Base-by-base conservation (phyloP, 2,329 filamentous ascomycete species). In the Bipolaris oryzae region DNA sequence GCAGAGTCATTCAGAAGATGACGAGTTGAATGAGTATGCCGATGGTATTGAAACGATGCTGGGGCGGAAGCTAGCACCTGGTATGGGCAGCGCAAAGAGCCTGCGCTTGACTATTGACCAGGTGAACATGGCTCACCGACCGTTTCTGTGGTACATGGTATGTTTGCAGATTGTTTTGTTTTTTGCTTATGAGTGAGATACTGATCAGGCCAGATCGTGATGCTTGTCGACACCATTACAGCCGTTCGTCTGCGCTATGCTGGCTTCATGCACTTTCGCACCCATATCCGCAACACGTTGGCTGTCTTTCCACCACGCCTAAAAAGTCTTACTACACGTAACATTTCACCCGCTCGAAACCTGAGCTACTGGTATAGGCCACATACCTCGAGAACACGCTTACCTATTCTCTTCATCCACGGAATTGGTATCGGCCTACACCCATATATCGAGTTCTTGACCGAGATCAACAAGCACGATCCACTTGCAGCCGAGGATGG, bases 361-460 rank as follows among this genome's bases (percentile, higher is more conserved):
- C 61, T 89, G 5, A 82, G 82, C 58, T 91, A 91, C 77, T 91
- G 87, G 85, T 79, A 87, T 64, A 82, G 84, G 1, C 85, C 85
- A 5, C 88, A 90, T 67, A 85, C 80, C 0, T 86, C 85, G 1
- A 80, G 80, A 49, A 83, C 78, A 1, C 79, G 79, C 39, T 74
- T 84, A 0, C 89, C 88, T 0, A 74, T 91, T 7, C 74, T 91
- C 3, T 90, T 90, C 74, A 80, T 90, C 45, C 89, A 91, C 63
- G 89, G 89, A 15, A 89, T 90, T 46, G 87, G 88, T 39, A 80
- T 91, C 55, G 88, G 89, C 0, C 80, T 91, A 2, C 84, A 84
- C 68, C 83, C 87, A 0, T 89, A 90, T 63, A 76, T 81, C 11
- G 71, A 76, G 15, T 88, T 88, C 66, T 75, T 91, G 1, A 70